Conservation (phyloP, 2,329 filamentous ascomycete genomes). For the Chalaropsis ovoidea region DNA sequence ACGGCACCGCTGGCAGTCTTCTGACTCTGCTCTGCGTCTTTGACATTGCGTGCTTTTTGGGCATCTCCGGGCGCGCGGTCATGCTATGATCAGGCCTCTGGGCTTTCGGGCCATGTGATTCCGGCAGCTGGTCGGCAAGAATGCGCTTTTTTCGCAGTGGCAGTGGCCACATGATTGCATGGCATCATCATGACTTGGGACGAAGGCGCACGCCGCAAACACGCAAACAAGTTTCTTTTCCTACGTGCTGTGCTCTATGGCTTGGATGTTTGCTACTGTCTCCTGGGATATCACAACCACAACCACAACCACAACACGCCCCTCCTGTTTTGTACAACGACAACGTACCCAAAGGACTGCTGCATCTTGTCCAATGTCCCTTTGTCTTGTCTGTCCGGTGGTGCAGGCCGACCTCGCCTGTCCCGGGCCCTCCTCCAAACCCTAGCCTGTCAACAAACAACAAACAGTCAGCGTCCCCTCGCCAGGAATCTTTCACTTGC, state of each 20-base stretch:
- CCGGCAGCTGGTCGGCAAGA: background rate
- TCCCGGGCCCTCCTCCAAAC: background rate
- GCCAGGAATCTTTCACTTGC: background rate
- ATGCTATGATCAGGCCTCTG: background rate
- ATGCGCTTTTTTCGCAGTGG: background rate
- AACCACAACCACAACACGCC: conserved; percentile 1
- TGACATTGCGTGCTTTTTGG: background rate
- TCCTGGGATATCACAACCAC: no score
- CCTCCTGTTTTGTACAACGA: background rate
- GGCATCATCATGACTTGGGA: background rate
- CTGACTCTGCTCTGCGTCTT: background rate
- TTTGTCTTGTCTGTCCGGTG: background rate
- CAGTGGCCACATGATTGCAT: conserved; percentile 4
- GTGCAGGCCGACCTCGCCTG: background rate
- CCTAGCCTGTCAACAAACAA: background rate
- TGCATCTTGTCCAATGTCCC: conserved; percentile 1
- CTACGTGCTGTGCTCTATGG: background rate
- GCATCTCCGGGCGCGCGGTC: background rate
- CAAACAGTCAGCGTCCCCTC: background rate
- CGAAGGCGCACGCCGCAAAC: background rate
- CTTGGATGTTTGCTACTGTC: background rate
- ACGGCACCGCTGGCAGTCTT: background rate
- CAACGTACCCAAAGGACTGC: background rate
- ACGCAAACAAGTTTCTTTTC: background rate
- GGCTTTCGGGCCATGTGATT: background rate